Percentiles rank a stretch among this genome's conserved stretches.
Evolutionary conservation across 177 flowering plant species (phyloP).

Genomic region (Vitis hybrid): DNA sequence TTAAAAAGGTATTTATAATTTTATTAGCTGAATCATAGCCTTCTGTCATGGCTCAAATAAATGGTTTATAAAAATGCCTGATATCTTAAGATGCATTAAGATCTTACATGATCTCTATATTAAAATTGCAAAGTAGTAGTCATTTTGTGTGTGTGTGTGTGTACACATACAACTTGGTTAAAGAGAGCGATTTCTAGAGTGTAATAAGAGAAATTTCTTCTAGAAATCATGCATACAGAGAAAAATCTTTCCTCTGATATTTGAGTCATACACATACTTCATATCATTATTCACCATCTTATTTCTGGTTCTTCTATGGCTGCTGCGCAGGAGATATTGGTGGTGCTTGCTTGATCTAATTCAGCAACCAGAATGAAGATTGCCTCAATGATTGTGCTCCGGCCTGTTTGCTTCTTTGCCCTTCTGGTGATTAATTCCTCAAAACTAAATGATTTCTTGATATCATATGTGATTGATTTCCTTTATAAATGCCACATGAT

Average conservation of each 20-base stretch:
- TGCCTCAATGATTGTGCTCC: not conserved
- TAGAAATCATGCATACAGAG: not conserved
- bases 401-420: conserved; percentile 3
- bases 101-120: too few species aligned
- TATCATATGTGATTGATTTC: not conserved
- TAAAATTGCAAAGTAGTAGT: not conserved
- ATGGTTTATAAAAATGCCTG: too few species aligned
- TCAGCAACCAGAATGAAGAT: conserved; percentile 1
- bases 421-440: not conserved
- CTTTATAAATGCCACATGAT: not conserved
- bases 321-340: not conserved
- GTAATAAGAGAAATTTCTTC: not conserved
- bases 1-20: too few species aligned
- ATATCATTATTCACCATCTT: not conserved
- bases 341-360: not conserved
- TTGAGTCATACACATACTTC: too few species aligned
- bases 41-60: too few species aligned
- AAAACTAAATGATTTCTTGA: not conserved
- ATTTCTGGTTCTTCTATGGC: not conserved
- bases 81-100: too few species aligned
- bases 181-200: too few species aligned
- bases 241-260: not conserved
- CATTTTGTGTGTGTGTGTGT: not conserved
- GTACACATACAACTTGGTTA: too few species aligned
- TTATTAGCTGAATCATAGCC: too few species aligned